These are phyloP conservation scores for Tulasnella sp. DNA, from an alignment of 768 basidiomycete genomes.

Conservation along the genomic window DNA sequence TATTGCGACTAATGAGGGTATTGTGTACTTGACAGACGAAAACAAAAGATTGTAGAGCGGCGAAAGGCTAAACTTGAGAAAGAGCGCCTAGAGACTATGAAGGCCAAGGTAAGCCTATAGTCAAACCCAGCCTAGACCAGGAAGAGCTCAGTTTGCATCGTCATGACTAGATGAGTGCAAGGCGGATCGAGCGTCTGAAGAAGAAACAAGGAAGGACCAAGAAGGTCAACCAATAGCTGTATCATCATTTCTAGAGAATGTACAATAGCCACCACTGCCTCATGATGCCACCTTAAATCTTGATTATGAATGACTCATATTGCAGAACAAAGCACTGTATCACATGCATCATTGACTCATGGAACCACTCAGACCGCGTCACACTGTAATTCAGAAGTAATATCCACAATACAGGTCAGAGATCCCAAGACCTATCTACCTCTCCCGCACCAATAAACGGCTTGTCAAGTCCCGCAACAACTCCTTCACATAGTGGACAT, in stretches of 20 bases:
- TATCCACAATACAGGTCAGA: too few species aligned
- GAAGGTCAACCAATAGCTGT: too few species aligned
- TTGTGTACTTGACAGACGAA: too few species aligned
- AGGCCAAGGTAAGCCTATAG: constrained; percentile 36
- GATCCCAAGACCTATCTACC: constrained; percentile 60
- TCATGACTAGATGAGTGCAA: constrained; percentile 54
- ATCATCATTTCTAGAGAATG: too few species aligned
- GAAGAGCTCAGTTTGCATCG: neutral
- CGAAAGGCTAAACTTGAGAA: constrained; percentile 62
- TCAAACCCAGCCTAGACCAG: neutral
- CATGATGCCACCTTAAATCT: too few species aligned
- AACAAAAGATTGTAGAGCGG: constrained; percentile 55
- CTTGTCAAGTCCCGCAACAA: constrained; percentile 72
- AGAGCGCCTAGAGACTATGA: constrained; percentile 36
- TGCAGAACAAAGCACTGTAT: too few species aligned
- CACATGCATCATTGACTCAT: too few species aligned
- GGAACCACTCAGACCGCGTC: too few species aligned
- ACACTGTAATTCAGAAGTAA: too few species aligned
- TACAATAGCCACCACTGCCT: too few species aligned
- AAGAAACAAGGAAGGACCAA: constrained; percentile 63
- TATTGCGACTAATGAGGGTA: too few species aligned
- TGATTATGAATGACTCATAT: too few species aligned
- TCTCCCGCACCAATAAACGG: constrained; percentile 75
- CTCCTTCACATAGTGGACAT: constrained; percentile 89
- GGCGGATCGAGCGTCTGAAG: constrained; percentile 58